Base-by-base conservation (phyloP, 2,329 filamentous ascomycete species). In the Colletotrichum eleusines region DNA sequence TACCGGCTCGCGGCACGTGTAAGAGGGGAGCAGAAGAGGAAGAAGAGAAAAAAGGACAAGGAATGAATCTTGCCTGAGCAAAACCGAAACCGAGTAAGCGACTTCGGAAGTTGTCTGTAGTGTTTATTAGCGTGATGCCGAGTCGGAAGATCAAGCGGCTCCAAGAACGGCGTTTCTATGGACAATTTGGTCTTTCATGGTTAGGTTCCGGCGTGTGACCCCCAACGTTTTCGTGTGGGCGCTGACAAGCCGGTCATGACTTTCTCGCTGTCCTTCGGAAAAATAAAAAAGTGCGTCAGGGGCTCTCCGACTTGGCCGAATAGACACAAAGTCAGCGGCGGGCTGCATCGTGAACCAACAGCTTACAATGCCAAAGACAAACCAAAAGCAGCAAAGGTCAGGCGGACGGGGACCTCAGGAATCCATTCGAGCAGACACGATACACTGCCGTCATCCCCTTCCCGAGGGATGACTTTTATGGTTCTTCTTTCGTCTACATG, bases 221-320 rank as follows among this genome's bases (percentile, higher is more conserved):
- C 20, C 33, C 26, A n/a, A 33, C 33, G 18, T 16, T 58, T 35
- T 20, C 59, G 68, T 50, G 67, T 48, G 58, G 67, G n/a, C 44
- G 28, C 33, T 58, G 26, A 63, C 63, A 71, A 63, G 63, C 16
- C 64, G 64, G 58, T n/a, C 7, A 9, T 20, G 42, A 9, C 42
- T 42, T 68, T 7, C 23, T 46, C 7, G 58, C 51, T 68, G 68
- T 64, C 68, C 51, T 18, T 53, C 12, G 57, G 59, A 54, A 54
- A 54, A 63, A 58, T 71, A 53, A 63, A 54, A 54, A 54, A 63
- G 62, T 71, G 58, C 58, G 23, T 16, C 51, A 38, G 14, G 58
- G 40, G 51, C 5, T 63, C 44, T 23, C 35, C 20, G 54, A 26
- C 38, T 26, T 51, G n/a, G 38, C 50, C n/a, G 42, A 63, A 46